Evolutionary conservation across 768 basidiomycete species (phyloP), one percentile per base, ranked within the genome.

Genomic region (Collybiopsis confluens): DNA sequence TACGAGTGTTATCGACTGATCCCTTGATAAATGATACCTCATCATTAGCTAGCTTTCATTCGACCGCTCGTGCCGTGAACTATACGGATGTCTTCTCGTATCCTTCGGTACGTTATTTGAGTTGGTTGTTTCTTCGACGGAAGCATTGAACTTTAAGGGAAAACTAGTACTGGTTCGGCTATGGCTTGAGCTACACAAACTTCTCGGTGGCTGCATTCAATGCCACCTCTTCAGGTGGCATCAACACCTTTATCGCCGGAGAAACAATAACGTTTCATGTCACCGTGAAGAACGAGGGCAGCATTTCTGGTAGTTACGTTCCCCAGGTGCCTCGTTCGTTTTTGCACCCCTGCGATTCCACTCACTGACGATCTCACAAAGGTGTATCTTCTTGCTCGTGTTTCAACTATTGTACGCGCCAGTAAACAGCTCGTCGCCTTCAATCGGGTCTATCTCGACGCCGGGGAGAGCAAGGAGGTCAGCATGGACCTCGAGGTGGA

Each of bases 171-270:
- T 60, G 57, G 27, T 65, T 65, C 38, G 64, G 64, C 1, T 63
- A 65, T 37, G 64, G 64, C 7, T 59, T 63, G 57, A 62, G 62
- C 4, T 65, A 63, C 56, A 61, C 64, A 6, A 60, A 56, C 20
- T 65, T 63, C 42, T 36, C 56, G 3, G 33, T 46, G 5, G 18
- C 54, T 23, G 52, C 41, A 9, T 65, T 65, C 62, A 61, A 59
- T 28, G 58, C 58, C 8, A 56, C 55, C 18, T 58, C 58, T 24
- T 52, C 59, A 8, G 28, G 16, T 9, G 63, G 61, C 11, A 21
- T 27, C 10, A 24, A 41, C 24, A 62, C 60, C 1, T 63, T 65
- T 43, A 51, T 56, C 8, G 27, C 36, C 8, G 64, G 62, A 3
- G 59, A 58, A 15, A 65, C 52, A 6, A 57, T 65, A 26, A 54